Evolutionary conservation across 805 yeast genomes (phyloP).

Genomic region (Saccharomyces paradoxus): DNA sequence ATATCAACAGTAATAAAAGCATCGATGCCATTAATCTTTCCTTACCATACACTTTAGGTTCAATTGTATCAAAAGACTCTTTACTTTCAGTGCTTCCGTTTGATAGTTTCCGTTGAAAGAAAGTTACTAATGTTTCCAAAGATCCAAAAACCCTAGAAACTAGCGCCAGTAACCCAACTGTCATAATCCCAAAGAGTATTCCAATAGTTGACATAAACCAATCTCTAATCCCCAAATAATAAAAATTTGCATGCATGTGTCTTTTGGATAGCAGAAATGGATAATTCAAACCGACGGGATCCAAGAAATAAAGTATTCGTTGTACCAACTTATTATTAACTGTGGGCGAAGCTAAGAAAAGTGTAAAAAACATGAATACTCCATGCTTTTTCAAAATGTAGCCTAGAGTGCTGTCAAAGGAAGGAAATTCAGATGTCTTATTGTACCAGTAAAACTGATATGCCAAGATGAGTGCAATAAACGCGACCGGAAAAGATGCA

Average conservation of each 20-base stretch:
- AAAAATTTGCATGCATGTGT: constrained; percentile 42
- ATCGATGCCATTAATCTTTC: constrained; percentile 31
- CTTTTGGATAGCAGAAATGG: constrained; percentile 34
- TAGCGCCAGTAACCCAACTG: constrained; percentile 14
- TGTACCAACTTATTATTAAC: constrained; percentile 31
- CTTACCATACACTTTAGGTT: constrained; percentile 10
- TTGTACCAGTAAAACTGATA: constrained; percentile 47
- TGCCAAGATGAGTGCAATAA: constrained; percentile 43
- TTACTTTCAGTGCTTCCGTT: neutral
- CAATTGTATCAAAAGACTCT: neutral
- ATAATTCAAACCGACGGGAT: constrained; percentile 46
- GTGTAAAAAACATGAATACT: constrained; percentile 19
- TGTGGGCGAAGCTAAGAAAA: constrained; percentile 34
- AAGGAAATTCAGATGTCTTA: constrained; percentile 33
- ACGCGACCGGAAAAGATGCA: constrained; percentile 59
- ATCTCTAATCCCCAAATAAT: constrained; percentile 62
- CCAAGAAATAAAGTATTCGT: constrained; percentile 36
- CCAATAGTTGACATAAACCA: constrained; percentile 48
- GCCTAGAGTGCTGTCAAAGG: constrained; percentile 41
- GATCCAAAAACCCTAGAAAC: constrained; percentile 2
- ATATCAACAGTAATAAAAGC: constrained; percentile 38
- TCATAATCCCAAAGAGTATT: constrained; percentile 38
- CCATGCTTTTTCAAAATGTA: constrained; percentile 29
- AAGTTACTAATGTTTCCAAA: constrained; percentile 1
- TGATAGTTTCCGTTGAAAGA: neutral